phyloP scores from a whole-genome alignment of 2,329 filamentous ascomycete species.

The Fonsecaea nubica region DNA sequence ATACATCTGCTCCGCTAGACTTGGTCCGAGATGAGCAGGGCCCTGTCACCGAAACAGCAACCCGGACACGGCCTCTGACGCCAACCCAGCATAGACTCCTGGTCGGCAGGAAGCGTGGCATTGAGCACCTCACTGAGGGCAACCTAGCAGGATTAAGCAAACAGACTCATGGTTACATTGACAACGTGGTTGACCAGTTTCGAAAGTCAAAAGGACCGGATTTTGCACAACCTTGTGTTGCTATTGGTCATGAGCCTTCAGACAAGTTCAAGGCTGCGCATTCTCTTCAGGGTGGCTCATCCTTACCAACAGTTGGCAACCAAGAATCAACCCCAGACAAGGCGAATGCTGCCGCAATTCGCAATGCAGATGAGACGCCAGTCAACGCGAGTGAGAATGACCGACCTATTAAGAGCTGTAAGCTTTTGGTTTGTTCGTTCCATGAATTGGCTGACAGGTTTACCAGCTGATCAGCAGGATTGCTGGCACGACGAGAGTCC shows the following conservation, averaged over 20 bases:
- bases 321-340: neutral
- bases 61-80: conserved; percentile 8
- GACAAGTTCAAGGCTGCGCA: neutral
- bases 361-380: conserved; percentile 8
- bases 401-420: neutral
- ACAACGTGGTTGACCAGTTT: conserved; percentile 30
- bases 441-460: neutral
- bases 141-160: conserved; percentile 12
- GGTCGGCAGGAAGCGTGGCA: conserved; percentile 2
- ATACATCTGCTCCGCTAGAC: neutral
- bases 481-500: neutral
- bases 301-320: neutral
- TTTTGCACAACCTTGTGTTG: neutral
- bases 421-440: neutral
- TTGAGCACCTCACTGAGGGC: conserved; percentile 1
- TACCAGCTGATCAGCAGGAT: neutral
- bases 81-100: conserved; percentile 28
- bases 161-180: conserved; percentile 25
- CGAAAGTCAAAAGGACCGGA: conserved; percentile 4
- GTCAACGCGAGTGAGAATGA: neutral
- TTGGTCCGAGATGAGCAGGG: conserved; percentile 5
- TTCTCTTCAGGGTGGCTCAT: neutral
- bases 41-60: neutral
- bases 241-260: neutral
- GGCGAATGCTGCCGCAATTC: conserved; percentile 5